A percentile compares a stretch with the other conserved stretches of the same genome.
Evolutionary conservation across 305 asterid species (phyloP).

Genomic region (Fraxinus greggii): DNA sequence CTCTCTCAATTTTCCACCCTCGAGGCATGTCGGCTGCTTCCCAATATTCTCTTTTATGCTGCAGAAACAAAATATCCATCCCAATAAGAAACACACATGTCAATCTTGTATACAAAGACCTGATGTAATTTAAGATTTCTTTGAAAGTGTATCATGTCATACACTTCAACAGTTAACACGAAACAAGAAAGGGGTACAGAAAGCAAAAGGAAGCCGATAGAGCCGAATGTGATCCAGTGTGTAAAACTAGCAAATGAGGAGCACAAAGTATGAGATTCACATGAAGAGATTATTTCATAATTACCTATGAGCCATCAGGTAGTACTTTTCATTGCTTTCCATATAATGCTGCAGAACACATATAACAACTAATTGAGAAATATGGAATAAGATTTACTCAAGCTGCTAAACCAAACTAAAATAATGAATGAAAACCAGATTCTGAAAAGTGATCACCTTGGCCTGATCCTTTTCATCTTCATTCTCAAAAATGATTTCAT

Average conservation of each 20-base stretch:
- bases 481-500: conserved; percentile 55
- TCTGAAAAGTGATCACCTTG: conserved; percentile 49
- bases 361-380: conserved; percentile 28
- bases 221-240: conserved; percentile 20
- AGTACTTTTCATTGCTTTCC: conserved; percentile 99
- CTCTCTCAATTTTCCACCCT: conserved; percentile 96
- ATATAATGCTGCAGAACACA: conserved; percentile 81
- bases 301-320: conserved; percentile 98
- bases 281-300: conserved; percentile 5
- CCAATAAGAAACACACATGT: conserved; percentile 20
- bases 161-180: conserved; percentile 6
- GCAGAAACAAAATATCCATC: conserved; percentile 32
- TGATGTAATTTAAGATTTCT: conserved; percentile 8
- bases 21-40: conserved; percentile 75
- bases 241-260: not conserved
- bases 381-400: conserved; percentile 7
- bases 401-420: conserved; percentile 14
- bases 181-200: conserved; percentile 8
- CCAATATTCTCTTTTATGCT: conserved; percentile 80
- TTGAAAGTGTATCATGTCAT: not conserved
- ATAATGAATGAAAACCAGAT: conserved; percentile 19
- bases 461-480: conserved; percentile 99
- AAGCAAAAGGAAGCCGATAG: conserved; percentile 7
- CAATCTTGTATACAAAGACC: not conserved
- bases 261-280: conserved; percentile 9